phyloP scores from a whole-genome alignment of 1,139 yeast species.

The Scheffersomyces insectosa region DNA sequence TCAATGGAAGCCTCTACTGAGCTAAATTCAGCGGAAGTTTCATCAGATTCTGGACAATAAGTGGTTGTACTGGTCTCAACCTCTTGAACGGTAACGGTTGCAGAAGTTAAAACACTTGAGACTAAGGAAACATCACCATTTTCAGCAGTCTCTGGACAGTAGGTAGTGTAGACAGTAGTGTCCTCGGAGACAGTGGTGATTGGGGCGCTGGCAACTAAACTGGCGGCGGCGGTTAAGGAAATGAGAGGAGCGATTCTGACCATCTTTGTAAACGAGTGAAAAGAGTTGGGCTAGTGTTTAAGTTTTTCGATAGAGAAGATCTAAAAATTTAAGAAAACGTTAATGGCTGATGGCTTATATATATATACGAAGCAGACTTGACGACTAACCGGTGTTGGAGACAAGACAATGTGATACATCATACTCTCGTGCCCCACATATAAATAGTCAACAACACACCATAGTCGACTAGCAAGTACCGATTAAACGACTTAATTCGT shows the following conservation, averaged over 20 bases:
- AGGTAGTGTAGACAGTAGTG: slow-evolving; percentile 2
- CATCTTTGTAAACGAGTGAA: slow-evolving; percentile 15
- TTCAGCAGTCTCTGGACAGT: background rate
- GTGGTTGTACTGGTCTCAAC: slow-evolving; percentile 8
- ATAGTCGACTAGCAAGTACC: no score
- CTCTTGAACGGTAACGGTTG: slow-evolving; percentile 6
- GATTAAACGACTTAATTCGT: no score
- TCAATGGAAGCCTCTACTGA: slow-evolving; percentile 1
- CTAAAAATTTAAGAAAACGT: background rate
- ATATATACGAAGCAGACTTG: slow-evolving; percentile 1
- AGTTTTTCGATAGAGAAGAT: slow-evolving; percentile 1
- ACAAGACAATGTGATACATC: no score
- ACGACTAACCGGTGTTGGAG: no score
- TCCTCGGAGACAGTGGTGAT: slow-evolving; percentile 1
- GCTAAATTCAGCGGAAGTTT: slow-evolving; percentile 5
- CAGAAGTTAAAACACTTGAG: no score
- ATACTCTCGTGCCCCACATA: no score
- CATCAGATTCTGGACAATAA: slow-evolving; percentile 13
- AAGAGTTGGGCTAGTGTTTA: slow-evolving; percentile 14
- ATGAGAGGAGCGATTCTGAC: slow-evolving; percentile 10
- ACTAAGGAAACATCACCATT: no score
- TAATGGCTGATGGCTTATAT: background rate
- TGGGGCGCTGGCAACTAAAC: slow-evolving; percentile 10
- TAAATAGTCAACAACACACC: no score
- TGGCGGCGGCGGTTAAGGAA: slow-evolving; percentile 12